Evolutionary conservation across 768 basidiomycete genomes (phyloP).

Genomic region (Russula earlei): DNA sequence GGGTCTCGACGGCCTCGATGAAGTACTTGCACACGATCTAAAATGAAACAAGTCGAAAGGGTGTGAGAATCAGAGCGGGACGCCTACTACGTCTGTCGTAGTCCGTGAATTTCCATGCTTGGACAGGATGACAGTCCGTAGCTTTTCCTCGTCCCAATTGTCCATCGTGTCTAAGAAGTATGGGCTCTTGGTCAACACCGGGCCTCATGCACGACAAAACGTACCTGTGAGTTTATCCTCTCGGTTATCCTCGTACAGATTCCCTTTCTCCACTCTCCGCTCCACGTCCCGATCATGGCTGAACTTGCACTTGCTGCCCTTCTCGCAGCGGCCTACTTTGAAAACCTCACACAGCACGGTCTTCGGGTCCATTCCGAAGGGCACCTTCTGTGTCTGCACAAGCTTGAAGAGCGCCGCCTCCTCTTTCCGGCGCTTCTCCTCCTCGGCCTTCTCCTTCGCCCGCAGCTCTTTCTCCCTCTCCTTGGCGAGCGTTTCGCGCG

Average conservation of each 20-base stretch:
- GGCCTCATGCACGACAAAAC: background rate
- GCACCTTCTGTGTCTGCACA: slow-evolving; percentile 74
- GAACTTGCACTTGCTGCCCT: slow-evolving; percentile 94
- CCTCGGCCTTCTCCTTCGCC: too few species aligned
- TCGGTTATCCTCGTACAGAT: slow-evolving; percentile 81
- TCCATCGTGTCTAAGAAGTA: slow-evolving; percentile 84
- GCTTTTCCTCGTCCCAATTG: slow-evolving; percentile 92
- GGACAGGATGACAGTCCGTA: slow-evolving; percentile 75
- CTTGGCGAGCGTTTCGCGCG: slow-evolving; percentile 67
- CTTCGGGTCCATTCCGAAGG: slow-evolving; percentile 95
- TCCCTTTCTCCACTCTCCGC: slow-evolving; percentile 91
- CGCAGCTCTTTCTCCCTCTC: slow-evolving; percentile 76
- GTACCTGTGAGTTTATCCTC: slow-evolving; percentile 70
- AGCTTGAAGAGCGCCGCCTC: slow-evolving; percentile 77
- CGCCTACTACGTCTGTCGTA: slow-evolving; percentile 64
- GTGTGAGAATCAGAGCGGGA: background rate
- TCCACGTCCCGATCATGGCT: slow-evolving; percentile 87
- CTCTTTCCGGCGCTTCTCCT: slow-evolving; percentile 78
- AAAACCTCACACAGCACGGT: slow-evolving; percentile 85
- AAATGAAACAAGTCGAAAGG: slow-evolving; percentile 1
- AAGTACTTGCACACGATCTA: slow-evolving; percentile 98
- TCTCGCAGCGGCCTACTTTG: slow-evolving; percentile 90
- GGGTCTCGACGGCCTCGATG: slow-evolving; percentile 88
- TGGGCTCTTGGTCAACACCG: background rate
- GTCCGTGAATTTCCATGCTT: slow-evolving; percentile 88